phyloP scores from a whole-genome alignment of 2,329 filamentous ascomycete species.

The Fusarium sp. region DNA sequence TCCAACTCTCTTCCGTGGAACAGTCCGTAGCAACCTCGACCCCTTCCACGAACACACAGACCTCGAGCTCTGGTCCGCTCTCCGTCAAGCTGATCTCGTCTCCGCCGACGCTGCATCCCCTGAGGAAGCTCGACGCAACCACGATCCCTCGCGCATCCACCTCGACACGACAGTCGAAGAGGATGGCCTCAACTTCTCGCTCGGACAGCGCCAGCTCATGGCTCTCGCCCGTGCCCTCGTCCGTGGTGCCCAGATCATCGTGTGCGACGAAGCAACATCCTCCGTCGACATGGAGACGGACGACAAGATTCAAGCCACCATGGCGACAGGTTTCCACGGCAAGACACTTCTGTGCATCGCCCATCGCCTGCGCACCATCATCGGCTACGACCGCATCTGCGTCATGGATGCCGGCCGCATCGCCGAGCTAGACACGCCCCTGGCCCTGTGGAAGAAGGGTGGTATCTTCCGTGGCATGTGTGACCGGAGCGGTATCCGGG shows the following conservation, averaged over 20 bases:
- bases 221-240: constrained; percentile 92
- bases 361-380: constrained; percentile 90
- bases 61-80: constrained; percentile 80
- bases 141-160: constrained; percentile 78
- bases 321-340: constrained; percentile 84
- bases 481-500: constrained; percentile 81
- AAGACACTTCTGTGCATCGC: constrained; percentile 94
- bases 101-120: constrained; percentile 69
- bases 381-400: constrained; percentile 93
- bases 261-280: constrained; percentile 96
- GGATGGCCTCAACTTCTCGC: constrained; percentile 94
- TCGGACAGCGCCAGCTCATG: constrained; percentile 96
- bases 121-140: constrained; percentile 73
- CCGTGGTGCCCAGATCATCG: constrained; percentile 87
- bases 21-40: constrained; percentile 82
- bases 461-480: constrained; percentile 94
- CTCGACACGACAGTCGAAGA: constrained; percentile 91
- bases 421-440: constrained; percentile 84
- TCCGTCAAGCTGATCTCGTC: constrained; percentile 82
- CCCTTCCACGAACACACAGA: constrained; percentile 84
- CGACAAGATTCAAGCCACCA: constrained; percentile 92
- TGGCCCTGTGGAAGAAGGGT: constrained; percentile 76
- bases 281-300: constrained; percentile 97
- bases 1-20: constrained; percentile 84
- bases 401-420: constrained; percentile 94